Base-by-base conservation (phyloP, 306 rosid species). In the Cucurbita moschata region DNA sequence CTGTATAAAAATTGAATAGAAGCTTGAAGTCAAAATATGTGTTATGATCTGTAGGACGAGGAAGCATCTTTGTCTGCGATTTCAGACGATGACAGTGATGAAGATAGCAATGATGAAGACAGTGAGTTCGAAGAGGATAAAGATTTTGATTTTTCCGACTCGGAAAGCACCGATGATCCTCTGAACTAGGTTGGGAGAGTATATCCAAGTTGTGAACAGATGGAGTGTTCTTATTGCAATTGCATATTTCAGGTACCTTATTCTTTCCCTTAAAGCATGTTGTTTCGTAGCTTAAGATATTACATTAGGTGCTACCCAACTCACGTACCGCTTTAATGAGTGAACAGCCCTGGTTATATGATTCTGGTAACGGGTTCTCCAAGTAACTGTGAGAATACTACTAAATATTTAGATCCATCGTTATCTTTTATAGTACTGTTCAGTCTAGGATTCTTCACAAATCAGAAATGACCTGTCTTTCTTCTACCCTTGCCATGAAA, bases 1-100 rank as follows among this genome's bases (percentile, higher is more conserved):
- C 68, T 8, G 54, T 50, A 13, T 13, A 50, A 50, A 0, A 49
- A 13, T 49, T 19, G n/a, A 69, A 23, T 70, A 47, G 43, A 70
- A 50, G 59, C 19, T 37, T 65, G 11, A 18, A 11, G 37, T 65
- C 15, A 18, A 21, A 65, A 19, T 30, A 30, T 21, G 53, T 19
- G n/a, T 19, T 10, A 71, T 80, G 53, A 39, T 23, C 55, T 55
- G 96, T 77, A 81, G 63, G 92, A 83, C 68, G 83, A 81, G 18
- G 91, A 89, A 75, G 85, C 76, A 76, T 82, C 74, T 81, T 82
- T 84, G 10, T 18, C 15, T 40, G 18, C 67, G 37, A 69, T 66
- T 68, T 75, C 81, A 69, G 74, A 47, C 19, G 72, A n/a, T 54
- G 79, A 26, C 6, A 38, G 75, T 18, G 85, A 80, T 76, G 76